Conservation (phyloP, 768 basidiomycete species). For the Dentipellis fragilis region DNA sequence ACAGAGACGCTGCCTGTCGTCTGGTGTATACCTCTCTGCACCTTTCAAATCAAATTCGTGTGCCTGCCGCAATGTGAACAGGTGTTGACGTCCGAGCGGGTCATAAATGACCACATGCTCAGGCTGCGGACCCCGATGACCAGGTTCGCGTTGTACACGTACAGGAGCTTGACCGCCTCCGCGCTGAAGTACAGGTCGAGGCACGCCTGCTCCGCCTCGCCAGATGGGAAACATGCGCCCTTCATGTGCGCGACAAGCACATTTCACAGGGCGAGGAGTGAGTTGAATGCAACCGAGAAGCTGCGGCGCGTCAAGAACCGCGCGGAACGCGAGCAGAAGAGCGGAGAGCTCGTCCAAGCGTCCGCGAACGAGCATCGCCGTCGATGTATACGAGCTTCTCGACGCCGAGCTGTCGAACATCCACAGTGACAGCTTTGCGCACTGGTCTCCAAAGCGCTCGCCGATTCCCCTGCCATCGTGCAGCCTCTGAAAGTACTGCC, state of each 20-base stretch:
- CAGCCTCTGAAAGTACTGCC: too few species aligned
- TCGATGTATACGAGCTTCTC: constrained; percentile 24
- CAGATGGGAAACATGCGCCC: constrained; percentile 21
- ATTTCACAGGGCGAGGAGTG: constrained; percentile 21
- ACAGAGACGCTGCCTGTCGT: not conserved
- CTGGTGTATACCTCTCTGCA: not conserved
- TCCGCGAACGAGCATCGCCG: constrained; percentile 23
- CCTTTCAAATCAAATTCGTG: not conserved
- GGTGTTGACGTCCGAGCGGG: constrained; percentile 18
- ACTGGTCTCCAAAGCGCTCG: constrained; percentile 24
- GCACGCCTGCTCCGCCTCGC: constrained; percentile 31
- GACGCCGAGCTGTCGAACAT: constrained; percentile 20
- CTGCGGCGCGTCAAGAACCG: constrained; percentile 22
- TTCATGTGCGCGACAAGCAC: constrained; percentile 21
- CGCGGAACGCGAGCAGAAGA: constrained; percentile 24
- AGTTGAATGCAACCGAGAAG: constrained; percentile 27
- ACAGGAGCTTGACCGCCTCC: constrained; percentile 26
- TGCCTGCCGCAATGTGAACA: too few species aligned
- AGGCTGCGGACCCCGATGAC: constrained; percentile 25
- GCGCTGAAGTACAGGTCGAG: constrained; percentile 30
- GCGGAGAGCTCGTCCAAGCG: constrained; percentile 26
- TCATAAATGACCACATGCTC: constrained; percentile 21
- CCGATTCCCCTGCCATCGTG: constrained; percentile 19
- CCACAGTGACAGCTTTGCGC: constrained; percentile 28
- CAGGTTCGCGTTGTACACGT: constrained; percentile 32